phyloP scores from a whole-genome alignment of 352 stramenopile genomes.

The Phytophthora meadii region DNA sequence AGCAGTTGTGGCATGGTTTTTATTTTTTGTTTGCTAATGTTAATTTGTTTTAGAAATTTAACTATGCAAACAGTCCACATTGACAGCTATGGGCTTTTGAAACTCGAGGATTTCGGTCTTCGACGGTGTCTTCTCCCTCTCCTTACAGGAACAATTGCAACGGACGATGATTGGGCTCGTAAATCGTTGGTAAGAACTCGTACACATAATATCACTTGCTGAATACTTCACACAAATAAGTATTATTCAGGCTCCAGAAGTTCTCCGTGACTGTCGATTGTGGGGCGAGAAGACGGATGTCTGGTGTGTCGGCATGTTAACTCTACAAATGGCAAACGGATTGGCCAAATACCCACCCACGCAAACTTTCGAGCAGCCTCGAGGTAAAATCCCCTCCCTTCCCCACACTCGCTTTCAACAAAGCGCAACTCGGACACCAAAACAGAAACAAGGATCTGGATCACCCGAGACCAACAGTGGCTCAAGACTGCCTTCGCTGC shows the following conservation, averaged over 20 bases:
- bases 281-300: conserved; percentile 55
- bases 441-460: conserved; percentile 16
- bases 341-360: conserved; percentile 9
- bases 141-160: not conserved
- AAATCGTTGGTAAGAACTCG: conserved; percentile 13
- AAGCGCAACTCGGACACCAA: conserved; percentile 8
- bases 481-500: conserved; percentile 38
- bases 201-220: not conserved
- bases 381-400: conserved; percentile 12
- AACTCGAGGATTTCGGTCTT: conserved; percentile 64
- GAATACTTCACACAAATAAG: not conserved
- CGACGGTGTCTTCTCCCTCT: conserved; percentile 24
- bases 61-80: conserved; percentile 61
- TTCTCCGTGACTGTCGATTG: conserved; percentile 13
- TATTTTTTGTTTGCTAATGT: not conserved
- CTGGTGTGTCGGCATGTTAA: conserved; percentile 63
- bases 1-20: not conserved
- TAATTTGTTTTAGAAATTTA: conserved; percentile 37
- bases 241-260: conserved; percentile 34
- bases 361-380: conserved; percentile 8
- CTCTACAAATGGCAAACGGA: conserved; percentile 58
- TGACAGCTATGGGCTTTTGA: conserved; percentile 63
- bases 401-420: conserved; percentile 12
- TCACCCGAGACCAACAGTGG: not conserved
- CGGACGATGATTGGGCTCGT: conserved; percentile 11